A percentile compares a stretch with the other conserved stretches of the same genome.
Evolutionary conservation across 148 eudicot species (phyloP).

Genomic region (Diospyros lotus): DNA sequence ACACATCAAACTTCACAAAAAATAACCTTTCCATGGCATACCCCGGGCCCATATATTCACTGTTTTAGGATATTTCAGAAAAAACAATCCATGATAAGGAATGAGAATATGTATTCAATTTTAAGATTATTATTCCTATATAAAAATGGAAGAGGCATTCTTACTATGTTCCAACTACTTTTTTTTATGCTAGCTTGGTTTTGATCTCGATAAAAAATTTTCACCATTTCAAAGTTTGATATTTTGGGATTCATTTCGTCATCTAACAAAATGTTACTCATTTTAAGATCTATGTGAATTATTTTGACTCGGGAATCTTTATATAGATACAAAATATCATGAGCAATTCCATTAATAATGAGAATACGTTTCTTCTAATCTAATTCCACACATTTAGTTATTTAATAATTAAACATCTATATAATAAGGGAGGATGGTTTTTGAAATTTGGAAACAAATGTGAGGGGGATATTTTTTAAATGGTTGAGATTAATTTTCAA

Average conservation of each 20-base stretch:
- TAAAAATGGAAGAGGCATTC: not conserved
- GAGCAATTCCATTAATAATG: conserved; percentile 33
- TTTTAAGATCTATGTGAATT: conserved; percentile 41
- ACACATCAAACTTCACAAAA: conserved; percentile 36
- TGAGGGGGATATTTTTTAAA: no score
- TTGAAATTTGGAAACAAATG: no score
- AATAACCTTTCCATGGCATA: conserved; percentile 35
- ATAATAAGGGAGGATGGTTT: no score
- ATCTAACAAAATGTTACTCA: conserved; percentile 38
- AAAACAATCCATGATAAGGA: not conserved
- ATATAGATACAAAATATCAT: conserved; percentile 36
- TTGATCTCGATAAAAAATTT: conserved; percentile 24
- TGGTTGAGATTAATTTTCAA: no score
- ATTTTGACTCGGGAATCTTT: conserved; percentile 38
- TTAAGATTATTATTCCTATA: not conserved
- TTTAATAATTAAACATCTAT: no score
- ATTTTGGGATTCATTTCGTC: conserved; percentile 38
- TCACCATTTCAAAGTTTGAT: conserved; percentile 43
- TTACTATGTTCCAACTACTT: conserved; percentile 39
- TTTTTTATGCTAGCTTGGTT: conserved; percentile 21
- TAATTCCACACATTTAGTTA: conserved; percentile 16
- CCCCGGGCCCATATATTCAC: conserved; percentile 49
- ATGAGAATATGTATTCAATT: not conserved
- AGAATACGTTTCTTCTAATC: conserved; percentile 24
- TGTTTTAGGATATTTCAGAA: not conserved